Base-by-base conservation (phyloP, 192 early-diverging fungal genomes). In the Mortierella antarctica region DNA sequence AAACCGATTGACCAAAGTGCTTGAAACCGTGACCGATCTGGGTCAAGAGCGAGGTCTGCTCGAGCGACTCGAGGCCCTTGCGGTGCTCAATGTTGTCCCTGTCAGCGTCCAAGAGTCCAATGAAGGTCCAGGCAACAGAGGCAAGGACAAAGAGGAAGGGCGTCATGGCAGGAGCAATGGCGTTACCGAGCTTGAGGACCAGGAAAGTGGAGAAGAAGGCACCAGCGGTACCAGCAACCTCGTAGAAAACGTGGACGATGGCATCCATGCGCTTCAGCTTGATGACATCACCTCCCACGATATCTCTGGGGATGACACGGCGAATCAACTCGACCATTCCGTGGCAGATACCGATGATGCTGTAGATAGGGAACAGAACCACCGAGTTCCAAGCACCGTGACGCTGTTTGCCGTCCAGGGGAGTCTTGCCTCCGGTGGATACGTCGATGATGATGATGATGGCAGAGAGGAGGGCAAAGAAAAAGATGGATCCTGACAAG, bases 221-320 rank as follows among this genome's bases (percentile, higher is more conserved):
- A 14, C 89, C 89, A 49, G 73, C 69, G 58, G 89, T 90, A 58
- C 89, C 89, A 21, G 88, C 85, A 57, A 90, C 57, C 78, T 90
- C 89, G 65, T 88, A 90, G 57, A 83, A 86, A 59, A 90, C 71
- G 57, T 90, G 89, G 50, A 90, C 89, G 41, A 64, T 73, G 21
- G 84, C 80, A 62, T 90, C 89, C 88, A 90, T 90, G 46, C 65
- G 67, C 77, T 86, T 88, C 64, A 90, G 83, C 82, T 90, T 90
- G 58, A 82, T 56, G 14, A 86, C 84, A 80, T 90, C 80, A 48
- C 88, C 89, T 47, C 89, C 89, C 49, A 90, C 88, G 56, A 89
- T 86, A 67, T 89, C 88, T n/a, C 68, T 63, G 44, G 88, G 88
- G 18, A 89, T 86, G 62, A 90, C 83, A 68, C 89, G 88, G 14